Percentiles rank a stretch among this genome's conserved stretches.
Evolutionary conservation across 1,284 basidiomycete species (phyloP).

Genomic region (Trametes pubescens): DNA sequence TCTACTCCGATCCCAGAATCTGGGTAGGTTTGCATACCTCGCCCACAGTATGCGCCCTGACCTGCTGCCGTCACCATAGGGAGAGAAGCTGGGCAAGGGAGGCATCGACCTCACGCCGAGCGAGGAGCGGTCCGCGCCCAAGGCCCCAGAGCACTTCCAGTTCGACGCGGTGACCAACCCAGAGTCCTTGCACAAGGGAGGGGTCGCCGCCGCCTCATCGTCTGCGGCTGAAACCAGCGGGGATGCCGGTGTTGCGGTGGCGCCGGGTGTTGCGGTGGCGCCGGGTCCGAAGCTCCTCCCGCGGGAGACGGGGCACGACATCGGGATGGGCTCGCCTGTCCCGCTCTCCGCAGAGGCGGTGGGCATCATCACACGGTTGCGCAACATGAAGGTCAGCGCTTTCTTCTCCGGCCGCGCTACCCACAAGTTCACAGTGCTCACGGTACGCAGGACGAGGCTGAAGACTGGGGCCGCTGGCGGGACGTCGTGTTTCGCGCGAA

Average conservation of each 20-base stretch:
- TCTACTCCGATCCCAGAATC: conserved; percentile 82
- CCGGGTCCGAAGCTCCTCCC: conserved; percentile 62
- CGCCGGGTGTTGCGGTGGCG: background rate
- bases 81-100: conserved; percentile 77
- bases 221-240: background rate
- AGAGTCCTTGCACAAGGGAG: conserved; percentile 40
- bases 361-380: conserved; percentile 82
- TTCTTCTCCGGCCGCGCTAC: background rate
- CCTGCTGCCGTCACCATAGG: conserved; percentile 51
- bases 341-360: conserved; percentile 86
- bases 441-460: conserved; percentile 76
- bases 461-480: conserved; percentile 92
- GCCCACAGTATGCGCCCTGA: background rate
- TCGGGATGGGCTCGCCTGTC: conserved; percentile 91
- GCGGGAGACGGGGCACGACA: conserved; percentile 84
- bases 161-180: conserved; percentile 47
- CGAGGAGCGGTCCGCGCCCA: conserved; percentile 69
- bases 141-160: conserved; percentile 61
- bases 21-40: conserved; percentile 64
- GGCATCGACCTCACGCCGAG: conserved; percentile 80
- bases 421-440: background rate
- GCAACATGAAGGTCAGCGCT: conserved; percentile 78
- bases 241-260: background rate
- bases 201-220: background rate
- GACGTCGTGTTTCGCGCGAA: conserved; percentile 85